Evolutionary conservation across 306 rosid species (phyloP).

Genomic region (Rosa multiflora): DNA sequence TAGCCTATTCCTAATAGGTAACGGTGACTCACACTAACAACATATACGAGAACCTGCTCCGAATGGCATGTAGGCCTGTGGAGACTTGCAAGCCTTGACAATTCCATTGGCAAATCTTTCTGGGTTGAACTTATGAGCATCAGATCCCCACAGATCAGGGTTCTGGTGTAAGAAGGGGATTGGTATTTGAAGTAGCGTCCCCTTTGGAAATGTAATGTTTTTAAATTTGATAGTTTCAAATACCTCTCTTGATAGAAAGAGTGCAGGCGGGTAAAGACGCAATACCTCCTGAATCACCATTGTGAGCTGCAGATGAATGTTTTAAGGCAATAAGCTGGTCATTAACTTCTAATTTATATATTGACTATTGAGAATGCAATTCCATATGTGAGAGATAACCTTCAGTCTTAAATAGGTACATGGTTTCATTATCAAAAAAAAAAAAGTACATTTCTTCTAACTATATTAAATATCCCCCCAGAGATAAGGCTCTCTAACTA

Average conservation of each 20-base stretch:
- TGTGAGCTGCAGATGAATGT: slow-evolving; percentile 37
- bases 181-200: slow-evolving; percentile 53
- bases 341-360: neutral
- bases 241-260: slow-evolving; percentile 35
- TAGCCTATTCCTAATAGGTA: too few species aligned
- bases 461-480: too few species aligned
- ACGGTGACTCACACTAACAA: too few species aligned
- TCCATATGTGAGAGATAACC: neutral
- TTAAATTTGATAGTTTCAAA: slow-evolving; percentile 42
- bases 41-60: slow-evolving; percentile 56
- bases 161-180: slow-evolving; percentile 49
- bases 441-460: too few species aligned
- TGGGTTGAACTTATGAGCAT: slow-evolving; percentile 59
- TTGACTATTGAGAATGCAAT: neutral
- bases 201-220: slow-evolving; percentile 53
- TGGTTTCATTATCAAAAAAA: too few species aligned
- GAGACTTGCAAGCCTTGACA: slow-evolving; percentile 46
- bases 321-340: neutral
- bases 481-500: too few species aligned
- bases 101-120: slow-evolving; percentile 59
- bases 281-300: slow-evolving; percentile 80
- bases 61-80: slow-evolving; percentile 58
- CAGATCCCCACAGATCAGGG: slow-evolving; percentile 53
- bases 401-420: neutral
- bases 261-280: slow-evolving; percentile 55